Evolutionary conservation across 805 yeast species (phyloP).

Genomic region (Kodamaea lidongshanica): DNA sequence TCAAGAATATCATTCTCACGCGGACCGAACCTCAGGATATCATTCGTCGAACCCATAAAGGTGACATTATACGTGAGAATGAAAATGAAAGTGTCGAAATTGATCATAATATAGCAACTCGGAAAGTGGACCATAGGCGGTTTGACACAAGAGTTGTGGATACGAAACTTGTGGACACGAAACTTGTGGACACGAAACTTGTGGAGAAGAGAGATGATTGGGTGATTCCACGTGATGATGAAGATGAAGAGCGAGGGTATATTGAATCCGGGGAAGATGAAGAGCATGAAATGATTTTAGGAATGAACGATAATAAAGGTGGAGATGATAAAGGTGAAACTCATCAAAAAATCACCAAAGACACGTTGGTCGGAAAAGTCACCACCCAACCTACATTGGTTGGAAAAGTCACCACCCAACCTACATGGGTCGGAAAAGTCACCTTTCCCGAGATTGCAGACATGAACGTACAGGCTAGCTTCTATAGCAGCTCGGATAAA

Average conservation of each 20-base stretch:
- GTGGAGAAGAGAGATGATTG: slow-evolving; percentile 1
- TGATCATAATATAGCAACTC: slow-evolving; percentile 22
- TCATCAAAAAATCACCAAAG: slow-evolving; percentile 10
- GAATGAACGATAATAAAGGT: slow-evolving; percentile 10
- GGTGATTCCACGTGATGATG: slow-evolving; percentile 21
- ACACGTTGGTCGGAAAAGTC: background rate
- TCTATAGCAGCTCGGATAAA: slow-evolving; percentile 28
- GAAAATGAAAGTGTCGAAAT: slow-evolving; percentile 20
- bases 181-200: too few relatives aligned
- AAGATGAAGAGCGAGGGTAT: slow-evolving; percentile 23
- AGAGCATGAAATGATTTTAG: slow-evolving; percentile 5
- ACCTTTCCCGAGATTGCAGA: slow-evolving; percentile 45
- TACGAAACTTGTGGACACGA: too few relatives aligned
- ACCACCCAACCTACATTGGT: background rate
- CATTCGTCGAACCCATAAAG: slow-evolving; percentile 77
- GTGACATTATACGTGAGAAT: slow-evolving; percentile 72
- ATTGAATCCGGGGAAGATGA: slow-evolving; percentile 6
- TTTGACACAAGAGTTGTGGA: too few relatives aligned
- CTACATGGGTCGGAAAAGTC: slow-evolving; percentile 45
- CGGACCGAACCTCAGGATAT: slow-evolving; percentile 49
- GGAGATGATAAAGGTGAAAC: slow-evolving; percentile 14
- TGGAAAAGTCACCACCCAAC: background rate
- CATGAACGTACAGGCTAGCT: slow-evolving; percentile 34
- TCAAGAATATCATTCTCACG: slow-evolving; percentile 62
- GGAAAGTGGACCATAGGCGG: slow-evolving; percentile 32